Percentiles rank a stretch among this genome's conserved stretches.
Evolutionary conservation across 2,329 filamentous ascomycete species (phyloP).

Genomic region (Hymenoscyphus fraxineus): DNA sequence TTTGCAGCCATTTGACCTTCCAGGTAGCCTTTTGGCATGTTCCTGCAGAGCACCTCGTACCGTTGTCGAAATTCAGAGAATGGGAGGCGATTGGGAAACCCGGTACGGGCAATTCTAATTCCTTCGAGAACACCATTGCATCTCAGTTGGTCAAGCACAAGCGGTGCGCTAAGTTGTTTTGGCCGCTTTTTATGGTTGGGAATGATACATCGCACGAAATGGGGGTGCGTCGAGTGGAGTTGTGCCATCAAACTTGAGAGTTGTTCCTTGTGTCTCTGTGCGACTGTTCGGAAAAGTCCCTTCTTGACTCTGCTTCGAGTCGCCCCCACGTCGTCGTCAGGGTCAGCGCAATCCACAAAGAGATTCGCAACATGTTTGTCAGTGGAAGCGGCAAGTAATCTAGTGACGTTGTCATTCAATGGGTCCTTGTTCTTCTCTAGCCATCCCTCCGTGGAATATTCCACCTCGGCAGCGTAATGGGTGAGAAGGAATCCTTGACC

Average conservation of each 20-base stretch:
- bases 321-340: constrained; percentile 67
- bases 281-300: constrained; percentile 92
- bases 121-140: constrained; percentile 99
- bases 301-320: constrained; percentile 85
- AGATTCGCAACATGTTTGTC: constrained; percentile 80
- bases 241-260: constrained; percentile 94
- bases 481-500: constrained; percentile 93
- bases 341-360: constrained; percentile 83
- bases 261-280: constrained; percentile 96
- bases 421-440: constrained; percentile 99
- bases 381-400: constrained; percentile 75
- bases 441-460: constrained; percentile 94
- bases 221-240: constrained; percentile 91
- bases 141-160: constrained; percentile 95
- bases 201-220: constrained; percentile 96
- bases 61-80: constrained; percentile 93
- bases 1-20: constrained; percentile 83
- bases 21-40: constrained; percentile 85
- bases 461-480: constrained; percentile 95
- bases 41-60: constrained; percentile 88
- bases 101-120: constrained; percentile 93
- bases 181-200: constrained; percentile 97
- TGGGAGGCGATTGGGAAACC: constrained; percentile 88
- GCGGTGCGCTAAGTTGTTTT: constrained; percentile 83
- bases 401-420: constrained; percentile 92